These are phyloP conservation scores for Verticillium nonalfalfae DNA, from an alignment of 2,329 filamentous ascomycete species.

Conservation along the genomic window DNA sequence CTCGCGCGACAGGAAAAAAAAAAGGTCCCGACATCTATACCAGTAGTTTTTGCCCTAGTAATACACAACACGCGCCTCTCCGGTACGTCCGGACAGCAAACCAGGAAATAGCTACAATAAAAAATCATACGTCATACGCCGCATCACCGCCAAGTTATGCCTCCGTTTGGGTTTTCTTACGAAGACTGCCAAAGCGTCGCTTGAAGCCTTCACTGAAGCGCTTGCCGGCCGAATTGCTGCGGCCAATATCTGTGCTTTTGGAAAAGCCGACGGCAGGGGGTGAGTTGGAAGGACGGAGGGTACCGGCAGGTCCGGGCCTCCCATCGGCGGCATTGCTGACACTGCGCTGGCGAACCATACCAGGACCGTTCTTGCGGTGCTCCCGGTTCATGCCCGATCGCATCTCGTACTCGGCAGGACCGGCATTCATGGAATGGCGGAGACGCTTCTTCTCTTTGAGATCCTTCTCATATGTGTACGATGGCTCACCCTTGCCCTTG, in stretches of 20 bases:
- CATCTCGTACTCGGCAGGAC: conserved; percentile 41
- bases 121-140: neutral
- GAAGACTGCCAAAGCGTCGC: conserved; percentile 46
- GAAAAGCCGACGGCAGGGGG: conserved; percentile 9
- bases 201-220: conserved; percentile 44
- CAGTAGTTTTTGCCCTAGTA: neutral
- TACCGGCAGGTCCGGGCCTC: conserved; percentile 12
- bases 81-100: neutral
- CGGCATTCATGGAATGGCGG: conserved; percentile 19
- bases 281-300: conserved; percentile 6
- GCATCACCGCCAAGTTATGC: neutral
- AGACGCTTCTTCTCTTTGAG: conserved; percentile 51
- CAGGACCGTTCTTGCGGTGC: conserved; percentile 15
- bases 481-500: conserved; percentile 78
- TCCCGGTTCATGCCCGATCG: conserved; percentile 22
- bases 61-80: neutral
- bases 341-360: conserved; percentile 34
- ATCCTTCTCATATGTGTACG: conserved; percentile 63
- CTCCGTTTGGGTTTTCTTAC: conserved; percentile 30
- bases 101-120: neutral
- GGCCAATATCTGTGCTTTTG: conserved; percentile 20
- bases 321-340: conserved; percentile 28
- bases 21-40: neutral
- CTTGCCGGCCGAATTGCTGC: conserved; percentile 36
- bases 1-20: neutral